Percentiles rank a stretch among this genome's conserved stretches.
Conservation (phyloP, 352 stramenopile genomes). For the Globisporangium mamillatum region DNA sequence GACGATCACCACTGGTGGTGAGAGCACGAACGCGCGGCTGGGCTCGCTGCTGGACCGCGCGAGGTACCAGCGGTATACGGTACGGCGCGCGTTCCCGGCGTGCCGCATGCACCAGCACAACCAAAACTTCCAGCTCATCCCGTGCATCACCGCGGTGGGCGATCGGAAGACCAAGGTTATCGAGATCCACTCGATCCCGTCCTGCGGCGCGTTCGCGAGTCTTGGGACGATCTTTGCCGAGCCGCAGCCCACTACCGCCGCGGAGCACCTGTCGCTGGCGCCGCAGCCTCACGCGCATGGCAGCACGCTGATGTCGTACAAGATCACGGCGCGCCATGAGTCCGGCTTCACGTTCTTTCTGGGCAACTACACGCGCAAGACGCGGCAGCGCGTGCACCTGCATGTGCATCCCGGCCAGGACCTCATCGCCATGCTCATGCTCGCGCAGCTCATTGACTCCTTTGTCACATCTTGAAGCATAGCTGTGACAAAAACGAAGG, state of each 20-base stretch:
- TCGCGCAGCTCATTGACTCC: conserved; percentile 22
- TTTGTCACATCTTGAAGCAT: conserved; percentile 13
- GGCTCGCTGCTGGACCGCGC: background rate
- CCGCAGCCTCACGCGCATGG: background rate
- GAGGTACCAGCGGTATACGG: conserved; percentile 15
- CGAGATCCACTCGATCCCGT: conserved; percentile 16
- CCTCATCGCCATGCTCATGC: conserved; percentile 27
- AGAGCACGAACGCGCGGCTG: background rate
- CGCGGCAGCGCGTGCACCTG: conserved; percentile 15
- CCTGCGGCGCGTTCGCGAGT: conserved; percentile 20
- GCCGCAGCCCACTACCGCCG: background rate
- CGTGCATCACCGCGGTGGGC: conserved; percentile 20
- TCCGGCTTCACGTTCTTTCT: conserved; percentile 28
- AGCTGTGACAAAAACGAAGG: background rate
- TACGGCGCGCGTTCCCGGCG: conserved; percentile 24
- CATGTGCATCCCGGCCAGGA: conserved; percentile 26
- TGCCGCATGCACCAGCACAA: conserved; percentile 25
- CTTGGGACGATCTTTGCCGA: conserved; percentile 19
- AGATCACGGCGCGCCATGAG: conserved; percentile 20
- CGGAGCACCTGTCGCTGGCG: background rate
- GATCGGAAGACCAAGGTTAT: conserved; percentile 13
- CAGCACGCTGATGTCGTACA: conserved; percentile 18
- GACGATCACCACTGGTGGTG: background rate
- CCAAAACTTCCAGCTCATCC: conserved; percentile 24
- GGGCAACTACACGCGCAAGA: conserved; percentile 23